A percentile compares a stretch with the other conserved stretches of the same genome.
These are phyloP conservation scores for Epithemia pelagica DNA, from an alignment of 108 stramenopile genomes.

Conservation along the genomic window DNA sequence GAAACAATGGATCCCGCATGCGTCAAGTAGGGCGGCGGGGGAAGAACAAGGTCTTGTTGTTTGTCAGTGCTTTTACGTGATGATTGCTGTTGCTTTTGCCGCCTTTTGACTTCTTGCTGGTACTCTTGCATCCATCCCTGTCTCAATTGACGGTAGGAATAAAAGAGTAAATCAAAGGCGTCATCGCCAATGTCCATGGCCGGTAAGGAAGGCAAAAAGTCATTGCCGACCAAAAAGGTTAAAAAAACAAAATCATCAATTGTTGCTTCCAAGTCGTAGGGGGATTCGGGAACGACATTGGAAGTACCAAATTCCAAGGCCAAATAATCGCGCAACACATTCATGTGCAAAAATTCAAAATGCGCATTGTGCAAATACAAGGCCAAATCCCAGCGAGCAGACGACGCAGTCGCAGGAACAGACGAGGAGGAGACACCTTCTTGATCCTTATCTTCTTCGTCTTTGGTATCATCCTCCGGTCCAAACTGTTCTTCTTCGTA, in stretches of 20 bases:
- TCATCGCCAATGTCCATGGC: conserved; percentile 95
- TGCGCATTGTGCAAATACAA: conserved; percentile 77
- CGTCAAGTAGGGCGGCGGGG: conserved; percentile 80
- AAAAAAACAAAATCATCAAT: conserved; percentile 99
- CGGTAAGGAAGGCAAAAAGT: conserved; percentile 97
- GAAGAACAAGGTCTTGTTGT: neutral
- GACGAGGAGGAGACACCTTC: neutral
- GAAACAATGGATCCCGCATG: conserved; percentile 70
- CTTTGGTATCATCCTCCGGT: neutral
- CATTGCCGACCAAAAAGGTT: conserved; percentile 97
- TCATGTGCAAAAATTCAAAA: conserved; percentile 96
- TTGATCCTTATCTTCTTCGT: neutral
- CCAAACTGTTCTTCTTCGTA: neutral
- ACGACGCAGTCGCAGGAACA: conserved; percentile 1
- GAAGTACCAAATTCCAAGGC: conserved; percentile 83
- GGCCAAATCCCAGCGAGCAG: conserved; percentile 14
- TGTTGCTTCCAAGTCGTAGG: conserved; percentile 80
- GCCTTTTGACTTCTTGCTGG: conserved; percentile 27
- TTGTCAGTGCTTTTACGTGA: neutral
- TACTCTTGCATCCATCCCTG: conserved; percentile 38
- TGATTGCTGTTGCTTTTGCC: neutral
- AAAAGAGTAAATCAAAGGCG: conserved; percentile 91
- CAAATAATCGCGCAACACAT: conserved; percentile 92
- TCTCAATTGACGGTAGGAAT: conserved; percentile 81
- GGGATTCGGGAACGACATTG: conserved; percentile 42